Base-by-base conservation (phyloP, 2,329 filamentous ascomycete genomes). In the Botrytis elliptica region DNA sequence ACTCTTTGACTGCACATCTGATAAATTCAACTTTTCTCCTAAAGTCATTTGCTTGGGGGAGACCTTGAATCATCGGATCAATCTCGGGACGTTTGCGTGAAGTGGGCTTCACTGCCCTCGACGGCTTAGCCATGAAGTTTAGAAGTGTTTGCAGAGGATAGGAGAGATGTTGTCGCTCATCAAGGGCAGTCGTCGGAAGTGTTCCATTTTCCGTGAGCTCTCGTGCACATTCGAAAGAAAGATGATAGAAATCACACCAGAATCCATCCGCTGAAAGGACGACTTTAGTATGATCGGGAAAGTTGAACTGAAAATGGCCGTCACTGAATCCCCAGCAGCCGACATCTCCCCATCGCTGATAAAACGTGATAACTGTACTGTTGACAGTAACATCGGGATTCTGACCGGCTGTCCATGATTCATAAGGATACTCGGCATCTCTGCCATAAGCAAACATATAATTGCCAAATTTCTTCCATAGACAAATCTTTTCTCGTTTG, bases 241-340 rank as follows among this genome's bases (percentile, higher is more conserved):
- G 88, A 79, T 93, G 91, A 84, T 92, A 92, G 80, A 94, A 93
- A 80, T 93, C 91, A 77, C 92, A 91, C 86, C 90, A 92, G 1
- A 87, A 89, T n/a, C 92, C 93, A 44, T 91, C 88, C 1, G 91
- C 84, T 74, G 93, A 93, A 40, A 96, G 84, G 20, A 95, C 91
- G 72, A 96, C 88, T 83, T 96, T 96, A 74, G 93, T 95, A 81
- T 96, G 93, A 78, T 96, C 93, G 3, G 93, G 93, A 82, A 96
- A 96, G 83, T 96, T 95, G 83, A 95, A 93, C 85, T 93, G 92
- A 77, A 95, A 86, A 78, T 93, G 92, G 3, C 93, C 93, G 80
- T 95, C 92, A 73, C 88, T 89, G 79, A 95, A 95, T 68, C 90
- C 90, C 92, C 92, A 95, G 82, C 93, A 92, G 25, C 92, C 92